Evolutionary conservation across 805 yeast species (phyloP).

Genomic region (Maudiozyma bulderi): DNA sequence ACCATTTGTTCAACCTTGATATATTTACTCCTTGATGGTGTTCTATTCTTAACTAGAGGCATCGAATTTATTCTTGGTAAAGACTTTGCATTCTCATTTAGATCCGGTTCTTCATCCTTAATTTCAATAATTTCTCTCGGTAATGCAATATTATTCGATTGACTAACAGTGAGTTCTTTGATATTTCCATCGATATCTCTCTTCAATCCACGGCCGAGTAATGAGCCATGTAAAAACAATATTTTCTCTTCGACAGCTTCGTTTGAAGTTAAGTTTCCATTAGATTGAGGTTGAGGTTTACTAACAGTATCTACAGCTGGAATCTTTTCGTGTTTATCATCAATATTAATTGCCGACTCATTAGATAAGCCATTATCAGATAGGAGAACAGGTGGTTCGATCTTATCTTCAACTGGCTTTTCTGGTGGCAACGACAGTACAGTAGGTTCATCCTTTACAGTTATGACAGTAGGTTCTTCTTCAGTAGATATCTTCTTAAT

Average conservation of each 20-base stretch:
- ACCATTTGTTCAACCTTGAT: constrained; percentile 14
- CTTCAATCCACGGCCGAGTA: neutral
- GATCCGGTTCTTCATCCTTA: constrained; percentile 1
- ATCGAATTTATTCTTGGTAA: neutral
- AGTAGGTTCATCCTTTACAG: neutral
- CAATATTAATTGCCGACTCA: too few relatives aligned
- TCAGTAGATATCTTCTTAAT: constrained; percentile 5
- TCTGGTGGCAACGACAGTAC: neutral
- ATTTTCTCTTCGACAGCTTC: neutral
- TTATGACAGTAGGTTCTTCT: neutral
- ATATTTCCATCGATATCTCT: neutral
- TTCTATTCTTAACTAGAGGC: neutral
- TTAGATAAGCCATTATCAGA: too few relatives aligned
- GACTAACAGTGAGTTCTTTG: neutral
- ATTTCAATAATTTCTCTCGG: constrained; percentile 3
- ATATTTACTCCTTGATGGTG: neutral
- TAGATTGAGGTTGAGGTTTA: too few relatives aligned
- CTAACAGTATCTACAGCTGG: too few relatives aligned
- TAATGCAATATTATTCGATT: neutral
- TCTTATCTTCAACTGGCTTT: neutral
- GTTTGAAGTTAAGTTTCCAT: neutral
- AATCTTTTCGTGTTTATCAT: too few relatives aligned
- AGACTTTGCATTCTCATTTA: neutral
- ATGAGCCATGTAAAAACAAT: neutral
- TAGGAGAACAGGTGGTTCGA: neutral